Base-by-base conservation (phyloP, 148 eudicot species). In the Rhododendron molle region DNA sequence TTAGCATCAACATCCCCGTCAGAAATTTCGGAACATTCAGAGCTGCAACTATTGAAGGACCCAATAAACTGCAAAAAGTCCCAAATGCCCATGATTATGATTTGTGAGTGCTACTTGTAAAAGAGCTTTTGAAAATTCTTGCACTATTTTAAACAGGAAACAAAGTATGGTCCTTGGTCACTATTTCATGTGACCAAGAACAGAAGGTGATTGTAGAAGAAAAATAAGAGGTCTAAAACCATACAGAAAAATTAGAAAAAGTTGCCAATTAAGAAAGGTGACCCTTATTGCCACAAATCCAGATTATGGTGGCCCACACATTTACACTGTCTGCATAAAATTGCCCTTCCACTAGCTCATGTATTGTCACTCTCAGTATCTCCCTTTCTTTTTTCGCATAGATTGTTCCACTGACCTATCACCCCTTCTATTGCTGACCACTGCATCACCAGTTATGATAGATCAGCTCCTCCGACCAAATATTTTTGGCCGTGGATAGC, bases 1-100 rank as follows among this genome's bases (percentile, higher is more conserved):
- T 95, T 95, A 38, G 88, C 81, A 81, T 76, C 86, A 86, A 80
- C 86, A 44, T 85, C 44, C 54, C 83, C 88, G 85, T 89, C 90
- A 62, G 88, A 79, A 52, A 26, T 89, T 52, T 80, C 85, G 62
- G 47, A 36, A 83, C 73, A 43, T 83, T 32, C 83, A 50, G 81
- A 86, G 84, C 73, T 83, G 86, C 80, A 79, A 67, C 44, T 80
- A 44, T 49, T 83, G 80, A 76, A 85, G 47, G 78, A 83, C 62
- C 83, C 86, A 81, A 89, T 89, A 81, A 34, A 90, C 96, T 93
- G 91, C 86, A 85, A 85, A 44, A n/a, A 36, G 20, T 12, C 50
- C 0, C 76, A 74, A 54, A 84, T 72, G 23, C 76, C 15, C 60
- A 73, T 38, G 23, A 58, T 23, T 62, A 62, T 58, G 10, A 79